These are phyloP conservation scores for Leptomonas seymouri DNA, from an alignment of 208 protist genomes.

Conservation along the genomic window DNA sequence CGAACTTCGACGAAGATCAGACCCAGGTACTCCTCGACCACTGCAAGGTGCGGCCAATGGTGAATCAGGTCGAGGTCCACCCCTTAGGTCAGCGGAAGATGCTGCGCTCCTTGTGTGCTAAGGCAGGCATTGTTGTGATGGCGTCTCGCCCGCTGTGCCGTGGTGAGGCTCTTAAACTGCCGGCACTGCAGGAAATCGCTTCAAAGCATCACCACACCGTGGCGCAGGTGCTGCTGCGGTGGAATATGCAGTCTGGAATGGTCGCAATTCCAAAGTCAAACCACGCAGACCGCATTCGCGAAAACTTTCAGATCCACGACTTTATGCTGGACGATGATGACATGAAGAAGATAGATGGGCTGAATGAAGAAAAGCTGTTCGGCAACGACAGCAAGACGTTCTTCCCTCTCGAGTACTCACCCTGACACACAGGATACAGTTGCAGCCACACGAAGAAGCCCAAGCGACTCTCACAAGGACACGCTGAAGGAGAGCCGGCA, in stretches of 20 bases:
- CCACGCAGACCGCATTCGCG: conserved; percentile 63
- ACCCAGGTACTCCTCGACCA: conserved; percentile 62
- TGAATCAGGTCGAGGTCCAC: conserved; percentile 95
- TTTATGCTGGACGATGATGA: conserved; percentile 52
- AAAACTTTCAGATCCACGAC: conserved; percentile 76
- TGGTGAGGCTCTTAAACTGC: conserved; percentile 36
- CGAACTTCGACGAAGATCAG: conserved; percentile 81
- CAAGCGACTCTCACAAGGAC: no score
- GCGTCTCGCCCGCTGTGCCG: conserved; percentile 50
- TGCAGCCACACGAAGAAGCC: no score
- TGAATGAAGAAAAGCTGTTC: conserved; percentile 41
- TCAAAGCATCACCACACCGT: conserved; percentile 44
- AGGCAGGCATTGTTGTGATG: conserved; percentile 63
- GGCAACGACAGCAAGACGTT: conserved; percentile 26
- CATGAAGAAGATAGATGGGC: conserved; percentile 41
- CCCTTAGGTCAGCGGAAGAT: conserved; percentile 63
- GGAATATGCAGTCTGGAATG: conserved; percentile 55
- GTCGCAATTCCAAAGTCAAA: conserved; percentile 89
- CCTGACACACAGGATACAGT: neutral
- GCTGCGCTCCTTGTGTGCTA: conserved; percentile 69
- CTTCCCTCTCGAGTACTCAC: conserved; percentile 6
- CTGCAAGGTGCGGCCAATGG: conserved; percentile 72
- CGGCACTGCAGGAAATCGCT: conserved; percentile 34
- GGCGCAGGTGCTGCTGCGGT: conserved; percentile 70
- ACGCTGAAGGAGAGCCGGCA: no score